Conservation (phyloP, 495 filamentous ascomycete species). For the Aspergillus leporis region DNA sequence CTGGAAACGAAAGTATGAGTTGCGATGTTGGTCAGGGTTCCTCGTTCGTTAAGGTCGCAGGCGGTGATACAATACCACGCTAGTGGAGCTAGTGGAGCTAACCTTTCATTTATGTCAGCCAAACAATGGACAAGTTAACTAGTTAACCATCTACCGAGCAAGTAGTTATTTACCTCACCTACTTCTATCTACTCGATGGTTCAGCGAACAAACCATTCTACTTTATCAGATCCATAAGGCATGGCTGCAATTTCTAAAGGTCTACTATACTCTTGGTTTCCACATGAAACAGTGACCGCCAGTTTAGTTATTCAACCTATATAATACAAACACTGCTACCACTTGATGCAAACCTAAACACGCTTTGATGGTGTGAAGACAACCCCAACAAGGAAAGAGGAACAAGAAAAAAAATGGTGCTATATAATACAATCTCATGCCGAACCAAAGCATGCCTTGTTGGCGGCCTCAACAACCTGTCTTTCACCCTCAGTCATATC, state of each 20-base stretch:
- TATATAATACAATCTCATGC: constrained; percentile 4
- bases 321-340: background rate
- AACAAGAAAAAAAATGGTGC: background rate
- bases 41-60: constrained; percentile 5
- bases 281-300: background rate
- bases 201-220: too few species aligned
- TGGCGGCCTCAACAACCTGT: constrained; percentile 57
- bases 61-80: constrained; percentile 15
- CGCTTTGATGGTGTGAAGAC: background rate
- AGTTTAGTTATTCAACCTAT: background rate
- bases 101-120: background rate
- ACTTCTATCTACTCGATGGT: too few species aligned
- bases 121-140: too few species aligned
- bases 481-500: constrained; percentile 55
- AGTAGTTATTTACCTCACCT: too few species aligned
- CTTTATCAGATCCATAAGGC: too few species aligned
- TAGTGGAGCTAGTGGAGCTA: background rate
- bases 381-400: background rate
- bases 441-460: constrained; percentile 49
- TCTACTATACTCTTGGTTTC: background rate
- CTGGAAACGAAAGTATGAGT: constrained; percentile 5
- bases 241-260: too few species aligned
- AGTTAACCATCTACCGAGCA: too few species aligned
- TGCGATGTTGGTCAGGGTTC: constrained; percentile 8
- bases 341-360: background rate